Conservation (phyloP, 208 protist genomes). For the Leishmania amazonensis region DNA sequence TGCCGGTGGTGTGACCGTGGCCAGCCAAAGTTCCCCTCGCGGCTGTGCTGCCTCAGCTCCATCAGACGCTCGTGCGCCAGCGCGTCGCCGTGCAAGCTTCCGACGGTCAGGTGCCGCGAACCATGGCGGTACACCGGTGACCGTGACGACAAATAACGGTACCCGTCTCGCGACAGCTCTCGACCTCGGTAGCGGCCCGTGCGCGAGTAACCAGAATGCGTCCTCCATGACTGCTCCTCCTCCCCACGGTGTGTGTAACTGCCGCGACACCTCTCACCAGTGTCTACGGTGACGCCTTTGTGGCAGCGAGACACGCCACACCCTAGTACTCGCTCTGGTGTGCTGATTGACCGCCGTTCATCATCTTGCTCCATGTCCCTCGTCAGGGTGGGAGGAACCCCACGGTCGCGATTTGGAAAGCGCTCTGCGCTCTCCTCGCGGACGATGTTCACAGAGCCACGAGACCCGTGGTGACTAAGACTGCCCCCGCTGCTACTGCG, state of each 20-base stretch:
- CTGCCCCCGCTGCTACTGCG: background rate
- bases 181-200: background rate
- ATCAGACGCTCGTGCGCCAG: conserved; percentile 25
- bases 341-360: background rate
- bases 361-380: background rate
- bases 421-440: background rate
- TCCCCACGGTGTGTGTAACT: background rate
- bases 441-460: background rate
- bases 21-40: background rate
- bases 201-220: background rate
- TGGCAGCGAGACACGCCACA: background rate
- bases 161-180: no score
- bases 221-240: background rate
- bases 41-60: background rate
- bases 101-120: background rate
- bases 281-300: background rate
- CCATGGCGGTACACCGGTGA: background rate
- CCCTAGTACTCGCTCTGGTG: background rate
- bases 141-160: background rate
- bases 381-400: background rate
- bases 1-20: background rate
- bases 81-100: conserved; percentile 18
- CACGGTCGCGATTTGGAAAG: background rate
- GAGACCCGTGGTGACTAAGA: no score
- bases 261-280: background rate